Evolutionary conservation across 768 basidiomycete species (phyloP), one percentile per base, ranked within the genome.

Genomic region (Thelephora aurantiotincta): DNA sequence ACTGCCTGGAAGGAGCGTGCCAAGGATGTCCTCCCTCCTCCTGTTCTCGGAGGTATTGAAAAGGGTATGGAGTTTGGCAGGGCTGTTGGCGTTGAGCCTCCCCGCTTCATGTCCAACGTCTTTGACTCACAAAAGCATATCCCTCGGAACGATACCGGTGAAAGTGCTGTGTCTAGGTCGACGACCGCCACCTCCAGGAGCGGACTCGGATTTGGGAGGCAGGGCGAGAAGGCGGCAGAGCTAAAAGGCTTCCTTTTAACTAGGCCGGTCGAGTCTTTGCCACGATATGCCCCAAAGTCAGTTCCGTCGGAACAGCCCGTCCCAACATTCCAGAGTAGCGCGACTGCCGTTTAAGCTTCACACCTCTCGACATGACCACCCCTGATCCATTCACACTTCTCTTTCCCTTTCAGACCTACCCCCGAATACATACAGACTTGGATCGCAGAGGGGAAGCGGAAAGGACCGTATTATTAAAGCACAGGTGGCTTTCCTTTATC

Each of bases 211-310:
- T 92, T 91, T 55, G 89, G 88, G 14, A 70, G 76, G 45, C 84
- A 87, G 58, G 87, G 75, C 18, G 83, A 89, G 69, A 88, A 82
- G 65, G 71, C 71, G 35, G 86, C 86, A 4, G 80, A 71, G 3
- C 65, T 82, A 44, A 74, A 72, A 56, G 85, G 86, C 3, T 80
- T 75, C 61, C 48, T 77, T 33, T 66, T 82, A 53, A 70, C 73
- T 43, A 72, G 64, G 53, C 82, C 82, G 0, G 63, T 66, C 9
- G 78, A 82, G 58, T 68, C 74, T 5, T 68, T 76, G 20, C 70
- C 80, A 2, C 71, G 68, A 35, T 73, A 79, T 53, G 68, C 66
- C 6, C 60, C 74, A 11, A 54, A 58, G 33, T 54, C 60, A 18
- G 38, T 16, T 9, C 9, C 38, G 14, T 41, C 38, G 22, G 22